These are phyloP conservation scores for Trichosanthes truncata DNA, from an alignment of 306 rosid species.

Conservation along the genomic window DNA sequence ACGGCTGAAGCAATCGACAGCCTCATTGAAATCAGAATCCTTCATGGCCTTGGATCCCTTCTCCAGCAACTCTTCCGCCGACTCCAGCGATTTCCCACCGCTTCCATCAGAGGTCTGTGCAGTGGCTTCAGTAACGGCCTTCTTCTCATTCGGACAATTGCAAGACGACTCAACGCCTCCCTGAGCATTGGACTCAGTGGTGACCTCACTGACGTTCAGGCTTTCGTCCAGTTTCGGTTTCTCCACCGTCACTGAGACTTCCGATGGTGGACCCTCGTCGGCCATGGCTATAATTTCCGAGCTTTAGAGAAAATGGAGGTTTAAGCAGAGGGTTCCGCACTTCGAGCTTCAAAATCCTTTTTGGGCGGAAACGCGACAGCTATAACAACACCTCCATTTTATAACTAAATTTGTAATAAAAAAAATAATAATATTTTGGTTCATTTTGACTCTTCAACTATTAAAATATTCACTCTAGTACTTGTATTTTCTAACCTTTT, in stretches of 20 bases:
- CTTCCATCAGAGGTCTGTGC: conserved; percentile 28
- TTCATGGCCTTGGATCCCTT: conserved; percentile 63
- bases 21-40: conserved; percentile 54
- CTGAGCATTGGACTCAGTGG: conserved; percentile 21
- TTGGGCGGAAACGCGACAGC: conserved; percentile 27
- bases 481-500: too few relatives aligned
- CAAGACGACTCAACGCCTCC: conserved; percentile 38
- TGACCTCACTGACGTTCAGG: conserved; percentile 30
- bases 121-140: conserved; percentile 26
- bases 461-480: too few relatives aligned
- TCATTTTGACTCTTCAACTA: too few relatives aligned
- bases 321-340: conserved; percentile 15
- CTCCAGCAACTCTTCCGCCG: conserved; percentile 52
- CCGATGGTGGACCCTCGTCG: conserved; percentile 49
- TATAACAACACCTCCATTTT: background rate
- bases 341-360: conserved; percentile 16
- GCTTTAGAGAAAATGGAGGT: background rate
- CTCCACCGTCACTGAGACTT: conserved; percentile 29
- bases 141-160: conserved; percentile 14
- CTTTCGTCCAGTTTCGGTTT: conserved; percentile 20
- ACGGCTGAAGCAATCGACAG: conserved; percentile 83
- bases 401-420: background rate
- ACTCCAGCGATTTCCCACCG: conserved; percentile 39
- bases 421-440: too few relatives aligned
- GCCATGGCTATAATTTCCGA: conserved; percentile 27